A percentile compares a stretch with the other conserved stretches of the same genome.
These are phyloP conservation scores for Talaromyces nanjingensis DNA, from an alignment of 495 filamentous ascomycete genomes.

Conservation along the genomic window DNA sequence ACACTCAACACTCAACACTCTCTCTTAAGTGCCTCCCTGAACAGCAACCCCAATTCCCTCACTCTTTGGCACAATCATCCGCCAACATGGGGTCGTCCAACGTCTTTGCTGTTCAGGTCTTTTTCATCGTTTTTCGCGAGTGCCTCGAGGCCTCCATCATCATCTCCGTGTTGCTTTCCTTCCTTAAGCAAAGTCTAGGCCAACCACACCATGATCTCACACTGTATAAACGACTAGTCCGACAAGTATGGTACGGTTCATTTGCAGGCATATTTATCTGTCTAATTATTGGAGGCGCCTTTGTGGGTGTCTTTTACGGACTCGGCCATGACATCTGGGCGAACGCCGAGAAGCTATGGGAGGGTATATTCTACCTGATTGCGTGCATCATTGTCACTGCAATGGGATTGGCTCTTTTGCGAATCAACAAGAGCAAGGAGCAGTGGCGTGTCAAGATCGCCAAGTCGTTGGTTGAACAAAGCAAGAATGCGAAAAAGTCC, in stretches of 20 bases:
- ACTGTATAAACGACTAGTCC: slow-evolving; percentile 61
- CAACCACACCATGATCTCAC: slow-evolving; percentile 41
- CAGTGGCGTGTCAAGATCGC: slow-evolving; percentile 81
- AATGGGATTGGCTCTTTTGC: slow-evolving; percentile 69
- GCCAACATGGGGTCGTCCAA: slow-evolving; percentile 40
- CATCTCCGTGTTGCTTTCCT: slow-evolving; percentile 74
- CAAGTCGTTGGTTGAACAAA: slow-evolving; percentile 50
- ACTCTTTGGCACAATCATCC: background rate
- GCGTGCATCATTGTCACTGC: slow-evolving; percentile 71
- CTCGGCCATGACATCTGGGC: slow-evolving; percentile 59
- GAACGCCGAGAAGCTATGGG: slow-evolving; percentile 65
- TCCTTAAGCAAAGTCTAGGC: slow-evolving; percentile 70
- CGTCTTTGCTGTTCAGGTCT: slow-evolving; percentile 65
- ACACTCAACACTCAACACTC: background rate
- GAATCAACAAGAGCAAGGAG: slow-evolving; percentile 78
- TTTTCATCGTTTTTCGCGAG: slow-evolving; percentile 85
- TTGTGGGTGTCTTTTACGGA: slow-evolving; percentile 78
- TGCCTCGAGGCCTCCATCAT: slow-evolving; percentile 74
- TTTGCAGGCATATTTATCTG: slow-evolving; percentile 58
- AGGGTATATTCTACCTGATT: slow-evolving; percentile 65
- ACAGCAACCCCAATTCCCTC: background rate
- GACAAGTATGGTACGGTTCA: slow-evolving; percentile 71
- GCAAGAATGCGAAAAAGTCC: slow-evolving; percentile 19
- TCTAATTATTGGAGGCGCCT: slow-evolving; percentile 57
- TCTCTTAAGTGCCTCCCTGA: background rate